Evolutionary conservation across 225 moss, liverwort and hornwort species (phyloP).

Genomic region (Sphagnum tenellum): DNA sequence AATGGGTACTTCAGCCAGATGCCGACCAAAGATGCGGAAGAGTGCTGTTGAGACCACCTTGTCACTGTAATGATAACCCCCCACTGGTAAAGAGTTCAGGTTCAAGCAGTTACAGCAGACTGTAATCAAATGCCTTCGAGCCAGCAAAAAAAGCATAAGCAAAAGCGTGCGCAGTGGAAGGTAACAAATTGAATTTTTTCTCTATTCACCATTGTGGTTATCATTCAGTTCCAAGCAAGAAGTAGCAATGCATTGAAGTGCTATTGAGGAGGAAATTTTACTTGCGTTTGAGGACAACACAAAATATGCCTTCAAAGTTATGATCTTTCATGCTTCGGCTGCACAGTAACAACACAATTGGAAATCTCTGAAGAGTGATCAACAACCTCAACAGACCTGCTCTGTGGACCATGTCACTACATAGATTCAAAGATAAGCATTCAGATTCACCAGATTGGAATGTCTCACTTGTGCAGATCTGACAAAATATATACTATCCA

Average conservation of each 20-base stretch:
- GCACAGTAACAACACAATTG: conserved; percentile 13
- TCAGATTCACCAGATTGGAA: background rate
- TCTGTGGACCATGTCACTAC: background rate
- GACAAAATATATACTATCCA: background rate
- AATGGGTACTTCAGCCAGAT: conserved; percentile 75
- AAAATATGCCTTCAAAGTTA: conserved; percentile 79
- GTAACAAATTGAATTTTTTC: no score
- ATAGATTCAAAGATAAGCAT: background rate
- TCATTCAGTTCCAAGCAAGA: no score
- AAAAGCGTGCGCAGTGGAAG: no score
- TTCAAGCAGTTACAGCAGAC: background rate
- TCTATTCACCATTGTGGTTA: no score
- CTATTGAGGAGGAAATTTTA: conserved; percentile 15
- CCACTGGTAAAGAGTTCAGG: background rate
- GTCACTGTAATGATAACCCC: conserved; percentile 35
- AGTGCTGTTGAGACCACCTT: conserved; percentile 87
- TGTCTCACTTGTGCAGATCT: background rate
- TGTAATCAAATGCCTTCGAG: background rate
- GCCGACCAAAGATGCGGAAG: conserved; percentile 73
- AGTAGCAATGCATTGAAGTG: background rate
- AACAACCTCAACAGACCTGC: no score
- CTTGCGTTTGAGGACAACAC: conserved; percentile 86
- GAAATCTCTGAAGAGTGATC: background rate
- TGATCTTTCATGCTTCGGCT: conserved; percentile 66
- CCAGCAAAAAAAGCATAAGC: no score